These are phyloP conservation scores for Alternaria infectoria DNA, from an alignment of 2,329 filamentous ascomycete genomes.

Conservation along the genomic window DNA sequence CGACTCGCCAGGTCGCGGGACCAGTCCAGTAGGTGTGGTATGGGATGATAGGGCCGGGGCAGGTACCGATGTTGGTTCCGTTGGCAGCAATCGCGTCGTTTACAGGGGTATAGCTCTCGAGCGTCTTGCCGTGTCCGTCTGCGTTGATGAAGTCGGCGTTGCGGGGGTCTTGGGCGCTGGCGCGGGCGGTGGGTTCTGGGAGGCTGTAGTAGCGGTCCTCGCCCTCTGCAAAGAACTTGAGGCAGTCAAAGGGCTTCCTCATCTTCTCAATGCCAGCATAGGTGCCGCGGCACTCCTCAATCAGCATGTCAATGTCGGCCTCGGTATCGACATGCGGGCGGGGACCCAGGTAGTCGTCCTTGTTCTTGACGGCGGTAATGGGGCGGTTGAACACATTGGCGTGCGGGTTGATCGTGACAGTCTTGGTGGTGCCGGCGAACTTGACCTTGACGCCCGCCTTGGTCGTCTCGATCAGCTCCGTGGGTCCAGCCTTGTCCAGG, in stretches of 20 bases:
- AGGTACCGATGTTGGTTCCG: constrained; percentile 55
- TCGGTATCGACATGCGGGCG: constrained; percentile 61
- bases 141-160: constrained; percentile 52
- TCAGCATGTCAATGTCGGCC: constrained; percentile 59
- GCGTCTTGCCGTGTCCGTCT: constrained; percentile 51
- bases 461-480: constrained; percentile 50
- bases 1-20: constrained; percentile 63
- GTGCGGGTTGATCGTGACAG: constrained; percentile 57
- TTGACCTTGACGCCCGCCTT: constrained; percentile 52
- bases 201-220: constrained; percentile 59
- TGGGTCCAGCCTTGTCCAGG: constrained; percentile 50
- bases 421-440: constrained; percentile 49
- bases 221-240: constrained; percentile 57
- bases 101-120: constrained; percentile 46
- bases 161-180: constrained; percentile 51
- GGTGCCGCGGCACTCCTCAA: constrained; percentile 61
- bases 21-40: constrained; percentile 66
- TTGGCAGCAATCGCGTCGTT: constrained; percentile 46
- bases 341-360: constrained; percentile 60
- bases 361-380: constrained; percentile 56
- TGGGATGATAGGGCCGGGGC: constrained; percentile 62
- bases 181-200: constrained; percentile 50
- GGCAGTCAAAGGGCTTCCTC: constrained; percentile 60
- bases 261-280: constrained; percentile 62
- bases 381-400: constrained; percentile 63